A percentile compares a stretch with the other conserved stretches of the same genome.
Evolutionary conservation across 208 protist genomes (phyloP).

Genomic region (Leishmania major): DNA sequence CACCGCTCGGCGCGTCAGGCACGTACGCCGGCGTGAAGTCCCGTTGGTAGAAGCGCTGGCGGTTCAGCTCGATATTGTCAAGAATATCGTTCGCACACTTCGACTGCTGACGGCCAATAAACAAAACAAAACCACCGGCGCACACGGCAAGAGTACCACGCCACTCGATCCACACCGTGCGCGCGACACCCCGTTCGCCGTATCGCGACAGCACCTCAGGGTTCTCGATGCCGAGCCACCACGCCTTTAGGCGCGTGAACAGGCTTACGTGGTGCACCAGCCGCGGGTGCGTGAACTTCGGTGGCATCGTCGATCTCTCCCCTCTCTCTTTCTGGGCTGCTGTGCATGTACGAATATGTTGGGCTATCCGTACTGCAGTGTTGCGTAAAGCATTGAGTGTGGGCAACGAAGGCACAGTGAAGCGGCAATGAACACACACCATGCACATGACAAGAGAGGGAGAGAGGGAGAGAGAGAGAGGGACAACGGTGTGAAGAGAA

Average conservation of each 20-base stretch:
- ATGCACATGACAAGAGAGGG: neutral
- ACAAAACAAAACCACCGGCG: slow-evolving; percentile 43
- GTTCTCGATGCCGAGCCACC: slow-evolving; percentile 80
- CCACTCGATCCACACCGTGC: slow-evolving; percentile 83
- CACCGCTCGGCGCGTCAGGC: slow-evolving; percentile 43
- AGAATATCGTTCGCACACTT: slow-evolving; percentile 73
- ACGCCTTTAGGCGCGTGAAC: slow-evolving; percentile 70
- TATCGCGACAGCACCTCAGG: slow-evolving; percentile 65
- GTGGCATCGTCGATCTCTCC: slow-evolving; percentile 29
- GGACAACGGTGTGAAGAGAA: neutral
- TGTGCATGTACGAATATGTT: neutral
- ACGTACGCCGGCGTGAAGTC: slow-evolving; percentile 82
- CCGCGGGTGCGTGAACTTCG: slow-evolving; percentile 33
- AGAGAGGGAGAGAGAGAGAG: neutral
- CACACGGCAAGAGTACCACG: slow-evolving; percentile 53
- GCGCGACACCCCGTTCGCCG: slow-evolving; percentile 61
- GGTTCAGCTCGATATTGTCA: slow-evolving; percentile 89
- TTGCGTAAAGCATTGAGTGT: neutral
- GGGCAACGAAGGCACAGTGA: neutral
- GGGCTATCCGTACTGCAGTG: neutral
- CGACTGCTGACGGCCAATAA: slow-evolving; percentile 55
- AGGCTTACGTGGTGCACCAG: slow-evolving; percentile 47
- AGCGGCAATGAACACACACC: neutral
- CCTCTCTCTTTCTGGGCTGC: neutral
- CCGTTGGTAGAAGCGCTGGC: slow-evolving; percentile 70